phyloP scores from a whole-genome alignment of 2,329 filamentous ascomycete genomes.

The Tolypocladium album region DNA sequence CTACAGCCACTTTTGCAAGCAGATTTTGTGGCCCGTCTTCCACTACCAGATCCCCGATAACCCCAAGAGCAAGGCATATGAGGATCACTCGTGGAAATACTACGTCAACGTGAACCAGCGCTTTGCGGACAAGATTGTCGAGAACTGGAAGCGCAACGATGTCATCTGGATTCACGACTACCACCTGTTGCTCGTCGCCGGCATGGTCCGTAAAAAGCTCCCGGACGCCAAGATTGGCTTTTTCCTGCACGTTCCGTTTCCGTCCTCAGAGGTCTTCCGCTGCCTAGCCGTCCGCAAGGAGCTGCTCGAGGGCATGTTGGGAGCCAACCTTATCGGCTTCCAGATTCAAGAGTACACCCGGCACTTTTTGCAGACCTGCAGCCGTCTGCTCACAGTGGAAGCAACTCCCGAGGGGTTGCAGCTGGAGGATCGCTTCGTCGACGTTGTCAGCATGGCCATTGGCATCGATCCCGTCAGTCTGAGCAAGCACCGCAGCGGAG shows the following conservation, averaged over 20 bases:
- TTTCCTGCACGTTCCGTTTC: constrained; percentile 91
- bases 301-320: constrained; percentile 83
- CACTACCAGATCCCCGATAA: constrained; percentile 98
- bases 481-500: constrained; percentile 56
- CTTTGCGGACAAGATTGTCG: constrained; percentile 82
- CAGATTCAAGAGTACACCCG: constrained; percentile 88
- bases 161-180: constrained; percentile 95
- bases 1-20: constrained; percentile 94
- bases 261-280: constrained; percentile 90
- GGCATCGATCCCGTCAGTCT: constrained; percentile 81
- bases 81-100: constrained; percentile 93
- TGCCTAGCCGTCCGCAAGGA: constrained; percentile 81
- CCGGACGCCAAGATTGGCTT: constrained; percentile 94
- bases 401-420: constrained; percentile 81
- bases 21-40: constrained; percentile 94
- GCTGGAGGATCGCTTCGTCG: constrained; percentile 85
- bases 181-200: constrained; percentile 78
- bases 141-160: constrained; percentile 88
- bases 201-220: constrained; percentile 80
- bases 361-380: constrained; percentile 94
- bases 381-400: constrained; percentile 80
- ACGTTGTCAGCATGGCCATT: constrained; percentile 76
- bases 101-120: constrained; percentile 88
- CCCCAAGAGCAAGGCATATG: constrained; percentile 95
- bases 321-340: constrained; percentile 86